Evolutionary conservation across 371 early-diverging fungal genomes (phyloP).

Genomic region (Circinella umbellata): DNA sequence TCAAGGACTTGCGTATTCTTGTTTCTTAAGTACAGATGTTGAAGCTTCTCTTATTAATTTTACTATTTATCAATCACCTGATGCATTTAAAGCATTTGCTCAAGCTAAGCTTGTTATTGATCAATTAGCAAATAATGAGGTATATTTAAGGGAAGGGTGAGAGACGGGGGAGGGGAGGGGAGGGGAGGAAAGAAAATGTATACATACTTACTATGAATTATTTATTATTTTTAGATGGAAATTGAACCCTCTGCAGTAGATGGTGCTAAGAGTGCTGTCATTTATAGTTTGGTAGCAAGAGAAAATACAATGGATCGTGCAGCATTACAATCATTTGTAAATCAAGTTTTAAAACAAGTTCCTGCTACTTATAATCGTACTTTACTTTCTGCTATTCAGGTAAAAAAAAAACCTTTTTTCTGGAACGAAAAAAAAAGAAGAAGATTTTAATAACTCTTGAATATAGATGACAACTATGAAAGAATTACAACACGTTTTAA

Average conservation of each 20-base stretch:
- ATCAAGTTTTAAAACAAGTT: slow-evolving; percentile 62
- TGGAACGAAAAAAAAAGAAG: no score
- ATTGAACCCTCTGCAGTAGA: slow-evolving; percentile 62
- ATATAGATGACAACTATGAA: slow-evolving; percentile 49
- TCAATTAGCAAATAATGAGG: slow-evolving; percentile 54
- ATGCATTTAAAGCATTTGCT: slow-evolving; percentile 64
- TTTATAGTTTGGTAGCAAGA: slow-evolving; percentile 60
- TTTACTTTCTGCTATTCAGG: slow-evolving; percentile 51
- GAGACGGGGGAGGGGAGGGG: no score
- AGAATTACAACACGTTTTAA: slow-evolving; percentile 43
- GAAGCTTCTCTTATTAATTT: slow-evolving; percentile 62
- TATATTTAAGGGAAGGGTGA: slow-evolving; percentile 8
- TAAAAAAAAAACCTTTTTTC: slow-evolving; percentile 2
- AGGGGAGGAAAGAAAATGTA: no score
- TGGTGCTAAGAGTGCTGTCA: slow-evolving; percentile 71
- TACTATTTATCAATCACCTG: slow-evolving; percentile 61
- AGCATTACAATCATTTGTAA: slow-evolving; percentile 64
- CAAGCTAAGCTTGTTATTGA: slow-evolving; percentile 62
- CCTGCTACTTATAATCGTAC: slow-evolving; percentile 59
- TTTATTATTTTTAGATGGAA: slow-evolving; percentile 47
- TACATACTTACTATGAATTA: no score
- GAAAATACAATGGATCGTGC: slow-evolving; percentile 65
- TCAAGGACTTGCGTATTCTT: slow-evolving; percentile 69
- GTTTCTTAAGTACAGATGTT: slow-evolving; percentile 51
- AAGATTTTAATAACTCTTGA: background rate